A percentile compares a stretch with the other conserved stretches of the same genome.
Evolutionary conservation across 768 basidiomycete genomes (phyloP).

Genomic region (Pleurotus tuber-regium): DNA sequence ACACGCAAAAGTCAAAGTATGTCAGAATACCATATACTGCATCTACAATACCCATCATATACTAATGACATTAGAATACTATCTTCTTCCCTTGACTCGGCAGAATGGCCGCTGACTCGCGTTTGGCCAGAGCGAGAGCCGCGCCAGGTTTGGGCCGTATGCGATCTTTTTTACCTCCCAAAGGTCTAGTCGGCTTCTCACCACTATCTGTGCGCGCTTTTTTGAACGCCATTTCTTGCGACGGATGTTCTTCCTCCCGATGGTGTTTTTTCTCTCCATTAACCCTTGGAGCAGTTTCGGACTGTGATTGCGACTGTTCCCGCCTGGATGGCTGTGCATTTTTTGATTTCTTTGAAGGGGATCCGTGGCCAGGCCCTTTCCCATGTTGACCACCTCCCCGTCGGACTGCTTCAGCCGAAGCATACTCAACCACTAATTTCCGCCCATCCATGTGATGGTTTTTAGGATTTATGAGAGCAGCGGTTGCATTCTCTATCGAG

Average conservation of each 20-base stretch:
- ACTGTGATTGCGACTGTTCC: neutral
- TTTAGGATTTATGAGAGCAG: conserved; percentile 75
- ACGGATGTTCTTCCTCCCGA: neutral
- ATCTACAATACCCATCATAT: neutral
- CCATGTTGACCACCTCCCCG: conserved; percentile 49
- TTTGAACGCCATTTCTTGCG: neutral
- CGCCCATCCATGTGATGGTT: conserved; percentile 86
- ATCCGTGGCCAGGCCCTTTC: neutral
- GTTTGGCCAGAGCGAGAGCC: conserved; percentile 71
- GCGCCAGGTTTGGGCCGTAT: conserved; percentile 73
- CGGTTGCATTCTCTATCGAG: conserved; percentile 73
- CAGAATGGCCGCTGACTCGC: conserved; percentile 74
- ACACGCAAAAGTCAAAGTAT: neutral
- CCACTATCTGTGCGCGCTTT: neutral
- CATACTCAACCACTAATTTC: conserved; percentile 84
- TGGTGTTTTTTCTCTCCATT: conserved; percentile 9
- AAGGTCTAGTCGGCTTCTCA: conserved; percentile 11
- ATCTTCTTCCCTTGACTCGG: conserved; percentile 70
- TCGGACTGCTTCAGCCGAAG: conserved; percentile 84
- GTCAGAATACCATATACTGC: neutral
- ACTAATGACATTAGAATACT: conserved; percentile 45
- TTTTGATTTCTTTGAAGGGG: neutral
- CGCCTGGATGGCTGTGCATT: conserved; percentile 1
- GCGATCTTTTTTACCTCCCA: conserved; percentile 32
- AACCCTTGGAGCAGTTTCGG: neutral